Evolutionary conservation across 768 basidiomycete genomes (phyloP).

Genomic region (Leucocoprinus leucothites): DNA sequence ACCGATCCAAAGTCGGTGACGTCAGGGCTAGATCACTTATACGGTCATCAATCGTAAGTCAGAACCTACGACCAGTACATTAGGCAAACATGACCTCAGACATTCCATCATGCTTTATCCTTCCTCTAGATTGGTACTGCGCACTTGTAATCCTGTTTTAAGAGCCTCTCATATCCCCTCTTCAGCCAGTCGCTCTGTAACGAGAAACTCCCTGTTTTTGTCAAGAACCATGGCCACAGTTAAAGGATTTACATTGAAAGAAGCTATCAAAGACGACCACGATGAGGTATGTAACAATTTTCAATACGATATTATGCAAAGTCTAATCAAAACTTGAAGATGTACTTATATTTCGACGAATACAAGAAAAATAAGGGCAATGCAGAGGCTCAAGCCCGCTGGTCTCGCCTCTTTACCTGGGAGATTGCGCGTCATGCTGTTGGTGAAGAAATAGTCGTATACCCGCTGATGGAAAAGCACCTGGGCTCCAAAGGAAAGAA

Average conservation of each 20-base stretch:
- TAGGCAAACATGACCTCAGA: neutral
- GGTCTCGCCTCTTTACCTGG: conserved; percentile 48
- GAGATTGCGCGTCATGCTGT: conserved; percentile 49
- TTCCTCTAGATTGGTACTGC: neutral
- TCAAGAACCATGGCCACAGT: conserved; percentile 4
- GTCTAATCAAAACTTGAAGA: conserved; percentile 22
- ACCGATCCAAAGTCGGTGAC: neutral
- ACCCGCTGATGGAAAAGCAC: conserved; percentile 48
- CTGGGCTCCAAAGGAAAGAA: conserved; percentile 39
- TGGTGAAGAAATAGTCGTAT: conserved; percentile 51
- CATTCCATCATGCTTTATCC: neutral
- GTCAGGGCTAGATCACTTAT: neutral
- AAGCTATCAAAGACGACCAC: conserved; percentile 14
- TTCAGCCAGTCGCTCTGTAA: neutral
- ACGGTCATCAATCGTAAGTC: neutral
- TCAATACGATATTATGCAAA: neutral
- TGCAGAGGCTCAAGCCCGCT: conserved; percentile 35
- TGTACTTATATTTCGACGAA: conserved; percentile 44
- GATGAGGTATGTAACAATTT: conserved; percentile 4
- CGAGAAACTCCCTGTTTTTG: neutral
- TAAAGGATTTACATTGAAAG: neutral
- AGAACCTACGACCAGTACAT: neutral
- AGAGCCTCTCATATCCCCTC: neutral
- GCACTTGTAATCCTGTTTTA: neutral
- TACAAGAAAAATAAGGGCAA: conserved; percentile 32